These are phyloP conservation scores for Botryosphaeria agaves DNA, from an alignment of 2,329 filamentous ascomycete species.

Conservation along the genomic window DNA sequence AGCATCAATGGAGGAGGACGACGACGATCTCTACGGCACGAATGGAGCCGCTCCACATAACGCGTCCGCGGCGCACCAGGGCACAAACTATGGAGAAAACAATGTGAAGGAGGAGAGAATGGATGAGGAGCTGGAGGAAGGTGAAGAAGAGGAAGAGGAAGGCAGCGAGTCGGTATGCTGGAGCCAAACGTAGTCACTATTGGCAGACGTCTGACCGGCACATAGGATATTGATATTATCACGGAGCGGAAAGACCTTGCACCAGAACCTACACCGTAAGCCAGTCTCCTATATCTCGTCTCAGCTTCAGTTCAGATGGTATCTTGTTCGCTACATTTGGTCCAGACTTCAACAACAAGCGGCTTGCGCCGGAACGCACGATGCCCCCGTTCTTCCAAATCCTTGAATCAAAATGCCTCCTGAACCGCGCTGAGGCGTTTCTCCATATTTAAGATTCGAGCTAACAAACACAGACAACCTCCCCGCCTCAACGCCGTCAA, in stretches of 20 bases:
- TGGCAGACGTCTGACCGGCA: conserved; percentile 1
- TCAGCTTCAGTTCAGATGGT: too few relatives aligned
- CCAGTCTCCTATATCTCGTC: conserved; percentile 1
- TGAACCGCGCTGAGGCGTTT: too few relatives aligned
- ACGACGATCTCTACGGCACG: conserved; percentile 32
- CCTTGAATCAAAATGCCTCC: too few relatives aligned
- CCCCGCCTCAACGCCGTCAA: conserved; percentile 18
- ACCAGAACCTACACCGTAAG: conserved; percentile 18
- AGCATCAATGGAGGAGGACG: conserved; percentile 32
- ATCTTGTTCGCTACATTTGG: too few relatives aligned
- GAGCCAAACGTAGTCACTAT: neutral
- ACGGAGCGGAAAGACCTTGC: conserved; percentile 26
- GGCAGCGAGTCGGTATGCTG: conserved; percentile 20
- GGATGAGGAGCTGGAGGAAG: conserved; percentile 25
- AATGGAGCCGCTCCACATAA: conserved; percentile 8
- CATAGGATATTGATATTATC: conserved; percentile 35
- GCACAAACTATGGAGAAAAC: conserved; percentile 1
- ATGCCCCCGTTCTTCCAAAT: too few relatives aligned
- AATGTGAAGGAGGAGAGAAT: conserved; percentile 22
- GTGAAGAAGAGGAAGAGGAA: conserved; percentile 27
- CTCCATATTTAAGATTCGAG: neutral
- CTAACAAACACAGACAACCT: neutral
- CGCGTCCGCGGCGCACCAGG: neutral
- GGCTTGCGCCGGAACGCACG: too few relatives aligned
- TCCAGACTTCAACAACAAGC: too few relatives aligned